Evolutionary conservation across 2,329 filamentous ascomycete species (phyloP).

Genomic region (Aspergillus sp.): DNA sequence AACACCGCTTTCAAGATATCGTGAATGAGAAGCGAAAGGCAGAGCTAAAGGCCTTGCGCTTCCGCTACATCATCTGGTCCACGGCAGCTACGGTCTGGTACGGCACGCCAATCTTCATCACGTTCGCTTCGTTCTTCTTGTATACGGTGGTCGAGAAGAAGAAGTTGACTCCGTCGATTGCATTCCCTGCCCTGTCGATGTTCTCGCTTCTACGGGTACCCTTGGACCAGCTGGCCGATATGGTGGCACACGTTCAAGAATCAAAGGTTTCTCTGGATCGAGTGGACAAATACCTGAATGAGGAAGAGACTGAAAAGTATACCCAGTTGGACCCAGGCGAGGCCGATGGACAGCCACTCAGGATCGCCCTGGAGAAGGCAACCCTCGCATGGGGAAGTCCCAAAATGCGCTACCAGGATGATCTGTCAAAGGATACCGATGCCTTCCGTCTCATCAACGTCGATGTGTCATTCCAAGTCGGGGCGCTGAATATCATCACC

Average conservation of each 20-base stretch:
- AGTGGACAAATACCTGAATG: slow-evolving; percentile 88
- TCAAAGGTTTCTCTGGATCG: slow-evolving; percentile 95
- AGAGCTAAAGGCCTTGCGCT: slow-evolving; percentile 76
- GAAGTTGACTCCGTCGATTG: slow-evolving; percentile 83
- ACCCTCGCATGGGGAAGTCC: slow-evolving; percentile 84
- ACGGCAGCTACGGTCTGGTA: slow-evolving; percentile 93
- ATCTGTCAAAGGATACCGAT: slow-evolving; percentile 62
- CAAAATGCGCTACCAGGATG: slow-evolving; percentile 52
- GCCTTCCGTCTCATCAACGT: slow-evolving; percentile 82
- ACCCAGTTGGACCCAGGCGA: slow-evolving; percentile 73
- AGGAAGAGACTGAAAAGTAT: slow-evolving; percentile 97
- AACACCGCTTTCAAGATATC: slow-evolving; percentile 79
- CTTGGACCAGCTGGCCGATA: slow-evolving; percentile 92
- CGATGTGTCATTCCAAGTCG: slow-evolving; percentile 77
- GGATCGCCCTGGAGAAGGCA: slow-evolving; percentile 81
- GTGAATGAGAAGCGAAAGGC: slow-evolving; percentile 83
- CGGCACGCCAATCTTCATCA: slow-evolving; percentile 90
- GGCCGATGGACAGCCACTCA: slow-evolving; percentile 66
- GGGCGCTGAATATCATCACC: slow-evolving; percentile 86
- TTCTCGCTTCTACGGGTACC: slow-evolving; percentile 93
- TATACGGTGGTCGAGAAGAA: slow-evolving; percentile 91
- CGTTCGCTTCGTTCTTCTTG: slow-evolving; percentile 91
- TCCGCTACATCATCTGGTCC: slow-evolving; percentile 88
- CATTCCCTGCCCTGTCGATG: slow-evolving; percentile 93
- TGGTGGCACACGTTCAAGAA: slow-evolving; percentile 98